Evolutionary conservation across 2,329 filamentous ascomycete genomes (phyloP).

Genomic region (Fusarium continuum): DNA sequence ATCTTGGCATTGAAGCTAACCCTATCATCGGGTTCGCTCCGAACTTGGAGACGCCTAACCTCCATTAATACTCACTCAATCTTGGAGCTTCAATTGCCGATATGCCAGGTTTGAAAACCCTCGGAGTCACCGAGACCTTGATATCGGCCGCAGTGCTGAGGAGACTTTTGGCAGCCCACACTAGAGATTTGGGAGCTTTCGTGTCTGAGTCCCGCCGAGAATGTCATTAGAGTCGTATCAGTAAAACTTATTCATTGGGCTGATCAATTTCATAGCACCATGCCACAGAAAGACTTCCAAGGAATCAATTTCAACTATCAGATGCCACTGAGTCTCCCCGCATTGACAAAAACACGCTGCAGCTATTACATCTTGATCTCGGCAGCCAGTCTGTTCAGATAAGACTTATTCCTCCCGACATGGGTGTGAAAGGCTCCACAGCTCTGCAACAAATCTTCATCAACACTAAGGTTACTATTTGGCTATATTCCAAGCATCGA

Average conservation of each 20-base stretch:
- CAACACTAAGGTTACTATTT: background rate
- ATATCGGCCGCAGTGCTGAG: background rate
- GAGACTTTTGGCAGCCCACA: background rate
- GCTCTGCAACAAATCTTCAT: background rate
- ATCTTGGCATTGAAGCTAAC: background rate
- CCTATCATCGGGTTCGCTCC: no score
- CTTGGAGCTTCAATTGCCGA: accelerated
- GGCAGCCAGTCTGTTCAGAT: background rate
- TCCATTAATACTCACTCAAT: background rate
- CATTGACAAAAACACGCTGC: background rate
- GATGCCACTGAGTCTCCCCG: background rate
- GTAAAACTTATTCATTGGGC: no score
- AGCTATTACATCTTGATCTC: background rate
- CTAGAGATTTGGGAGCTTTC: background rate
- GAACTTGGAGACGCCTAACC: background rate
- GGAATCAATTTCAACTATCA: background rate
- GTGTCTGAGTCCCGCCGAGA: background rate
- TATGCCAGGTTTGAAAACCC: background rate
- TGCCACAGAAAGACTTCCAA: no score
- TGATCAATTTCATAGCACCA: no score
- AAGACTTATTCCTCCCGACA: background rate
- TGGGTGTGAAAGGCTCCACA: background rate
- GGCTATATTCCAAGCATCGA: background rate
- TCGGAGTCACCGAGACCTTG: background rate
- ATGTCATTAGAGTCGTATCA: no score